These are phyloP conservation scores for Sungouiella thailandica DNA, from an alignment of 805 yeast species.

Conservation along the genomic window DNA sequence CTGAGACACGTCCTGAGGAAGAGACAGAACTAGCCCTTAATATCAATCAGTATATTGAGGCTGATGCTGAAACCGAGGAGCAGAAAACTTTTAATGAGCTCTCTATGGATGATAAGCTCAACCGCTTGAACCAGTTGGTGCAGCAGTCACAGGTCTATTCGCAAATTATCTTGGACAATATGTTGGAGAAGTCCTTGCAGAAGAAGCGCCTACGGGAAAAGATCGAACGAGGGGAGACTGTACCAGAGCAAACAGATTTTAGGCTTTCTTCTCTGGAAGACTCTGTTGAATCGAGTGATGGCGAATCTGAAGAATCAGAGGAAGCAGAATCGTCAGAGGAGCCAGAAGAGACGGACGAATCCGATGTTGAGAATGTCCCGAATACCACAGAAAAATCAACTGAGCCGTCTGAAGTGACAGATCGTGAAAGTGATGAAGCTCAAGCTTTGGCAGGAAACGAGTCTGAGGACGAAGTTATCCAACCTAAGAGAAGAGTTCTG, in stretches of 20 bases:
- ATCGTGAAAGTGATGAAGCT: background rate
- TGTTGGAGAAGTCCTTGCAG: constrained; percentile 46
- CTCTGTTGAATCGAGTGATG: background rate
- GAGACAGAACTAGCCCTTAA: constrained; percentile 2
- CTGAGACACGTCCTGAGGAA: background rate
- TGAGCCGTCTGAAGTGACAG: background rate
- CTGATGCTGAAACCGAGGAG: constrained; percentile 17
- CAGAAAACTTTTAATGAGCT: constrained; percentile 40
- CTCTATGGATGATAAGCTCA: constrained; percentile 54
- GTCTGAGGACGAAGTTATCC: background rate
- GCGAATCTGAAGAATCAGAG: background rate
- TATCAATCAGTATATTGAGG: background rate
- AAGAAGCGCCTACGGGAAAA: constrained; percentile 15
- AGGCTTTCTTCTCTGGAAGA: too few relatives aligned
- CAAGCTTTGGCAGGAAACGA: too few relatives aligned
- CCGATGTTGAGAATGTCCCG: background rate
- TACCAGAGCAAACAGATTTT: background rate
- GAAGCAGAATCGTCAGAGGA: constrained; percentile 8
- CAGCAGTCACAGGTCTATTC: constrained; percentile 86
- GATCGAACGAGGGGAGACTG: constrained; percentile 12
- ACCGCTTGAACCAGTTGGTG: constrained; percentile 68
- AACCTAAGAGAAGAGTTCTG: too few relatives aligned
- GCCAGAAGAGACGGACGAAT: constrained; percentile 12
- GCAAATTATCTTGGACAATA: constrained; percentile 75
- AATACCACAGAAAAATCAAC: background rate